Conservation (phyloP, 139 green algal species). For the Chlorella sp. region DNA sequence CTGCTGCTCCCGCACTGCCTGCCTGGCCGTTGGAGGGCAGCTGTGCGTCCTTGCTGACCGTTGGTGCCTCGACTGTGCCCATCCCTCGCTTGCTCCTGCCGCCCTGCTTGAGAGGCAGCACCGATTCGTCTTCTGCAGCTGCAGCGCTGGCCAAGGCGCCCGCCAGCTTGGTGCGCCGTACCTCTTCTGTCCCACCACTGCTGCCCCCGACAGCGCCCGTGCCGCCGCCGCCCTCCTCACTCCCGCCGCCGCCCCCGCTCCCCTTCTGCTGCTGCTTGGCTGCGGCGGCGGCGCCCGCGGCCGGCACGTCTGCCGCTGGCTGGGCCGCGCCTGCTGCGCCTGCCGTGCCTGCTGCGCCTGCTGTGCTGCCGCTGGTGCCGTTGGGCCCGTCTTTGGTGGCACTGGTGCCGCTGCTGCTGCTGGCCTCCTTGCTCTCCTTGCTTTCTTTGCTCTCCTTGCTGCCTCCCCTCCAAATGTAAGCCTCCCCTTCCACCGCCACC, state of each 20-base stretch:
- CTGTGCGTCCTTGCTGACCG: not conserved
- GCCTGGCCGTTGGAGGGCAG: not conserved
- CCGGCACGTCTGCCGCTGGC: not conserved
- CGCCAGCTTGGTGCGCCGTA: slow-evolving; percentile 3
- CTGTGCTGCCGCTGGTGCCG: not conserved
- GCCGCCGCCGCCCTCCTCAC: not conserved
- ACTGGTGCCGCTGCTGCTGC: not conserved
- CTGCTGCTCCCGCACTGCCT: not conserved
- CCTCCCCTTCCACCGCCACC: slow-evolving; percentile 71
- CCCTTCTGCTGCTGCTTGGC: not conserved
- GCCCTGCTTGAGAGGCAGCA: not conserved
- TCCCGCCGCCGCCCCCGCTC: not conserved
- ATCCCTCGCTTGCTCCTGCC: not conserved
- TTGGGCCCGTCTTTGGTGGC: not conserved
- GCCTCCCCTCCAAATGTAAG: slow-evolving; percentile 51
- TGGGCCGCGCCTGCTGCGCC: not conserved
- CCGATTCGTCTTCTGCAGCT: not conserved
- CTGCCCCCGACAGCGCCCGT: not conserved
- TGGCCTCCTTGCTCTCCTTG: not conserved
- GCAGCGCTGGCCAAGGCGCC: not conserved
- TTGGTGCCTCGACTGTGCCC: not conserved
- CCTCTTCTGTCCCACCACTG: not conserved
- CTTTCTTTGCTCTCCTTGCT: slow-evolving; percentile 13
- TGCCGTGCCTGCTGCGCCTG: not conserved
- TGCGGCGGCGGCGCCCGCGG: not conserved